Base-by-base conservation (phyloP, 352 stramenopile genomes). In the Achlya hypogyna region DNA sequence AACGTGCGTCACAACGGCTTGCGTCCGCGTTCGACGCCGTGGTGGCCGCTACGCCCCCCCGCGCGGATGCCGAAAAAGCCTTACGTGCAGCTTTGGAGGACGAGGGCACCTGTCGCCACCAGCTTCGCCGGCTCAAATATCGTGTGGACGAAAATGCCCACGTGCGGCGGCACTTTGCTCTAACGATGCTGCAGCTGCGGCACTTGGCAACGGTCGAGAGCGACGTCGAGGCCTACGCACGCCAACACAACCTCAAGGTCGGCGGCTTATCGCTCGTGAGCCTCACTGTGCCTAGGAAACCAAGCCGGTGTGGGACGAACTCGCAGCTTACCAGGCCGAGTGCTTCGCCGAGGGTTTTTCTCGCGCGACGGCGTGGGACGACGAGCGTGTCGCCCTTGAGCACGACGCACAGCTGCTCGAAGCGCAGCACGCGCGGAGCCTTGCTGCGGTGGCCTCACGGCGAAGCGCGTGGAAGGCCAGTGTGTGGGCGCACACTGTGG, bases 231-330 rank as follows among this genome's bases (percentile, higher is more conserved):
- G 28, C 29, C 2, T 32, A 25, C 14, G 60, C 60, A n/a, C 42
- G 51, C 18, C 60, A 59, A 31, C 16, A 54, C 12, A 67, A 58
- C 35, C 43, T 56, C 38, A 67, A 67, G n/a, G n/a, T n/a, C n/a
- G n/a, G n/a, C n/a, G n/a, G n/a, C n/a, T n/a, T n/a, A n/a, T n/a
- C n/a, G n/a, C n/a, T n/a, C n/a, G n/a, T n/a, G n/a, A n/a, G n/a
- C n/a, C n/a, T n/a, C n/a, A n/a, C n/a, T n/a, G n/a, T n/a, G n/a
- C n/a, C n/a, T n/a, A n/a, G 25, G 27, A 31, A 40, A 67, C 60
- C 40, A 67, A 67, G 28, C n/a, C 14, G 22, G 14, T 67, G 29
- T 67, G 60, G 60, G 60, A 67, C 35, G 23, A 28, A 32, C 31
- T 67, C 2, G 42, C 43, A 2, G 20, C 42, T 1, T 67, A 42